Conservation (phyloP, 805 yeast genomes). For the Hanseniaspora thailandica region DNA sequence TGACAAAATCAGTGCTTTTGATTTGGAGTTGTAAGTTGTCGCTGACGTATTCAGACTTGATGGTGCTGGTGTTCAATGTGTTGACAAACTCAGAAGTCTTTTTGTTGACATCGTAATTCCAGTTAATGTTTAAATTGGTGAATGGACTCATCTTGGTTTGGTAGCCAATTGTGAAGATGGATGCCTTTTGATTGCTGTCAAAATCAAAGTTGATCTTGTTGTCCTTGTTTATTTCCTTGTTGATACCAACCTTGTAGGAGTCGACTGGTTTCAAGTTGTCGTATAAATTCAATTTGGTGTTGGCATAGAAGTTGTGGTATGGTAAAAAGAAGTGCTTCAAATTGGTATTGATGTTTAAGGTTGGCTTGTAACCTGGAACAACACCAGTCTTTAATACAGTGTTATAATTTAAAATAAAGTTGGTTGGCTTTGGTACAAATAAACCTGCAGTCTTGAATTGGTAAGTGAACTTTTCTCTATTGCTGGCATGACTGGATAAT, state of each 20-base stretch:
- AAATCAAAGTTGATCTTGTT: not conserved
- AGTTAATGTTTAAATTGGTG: not conserved
- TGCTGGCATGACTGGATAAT: not conserved
- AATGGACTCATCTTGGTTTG: not conserved
- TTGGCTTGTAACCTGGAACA: not conserved
- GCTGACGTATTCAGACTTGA: not conserved
- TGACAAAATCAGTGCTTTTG: not conserved
- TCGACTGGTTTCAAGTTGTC: not conserved
- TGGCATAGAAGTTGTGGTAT: conserved; percentile 1
- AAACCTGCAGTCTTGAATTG: not conserved
- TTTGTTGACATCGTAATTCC: not conserved
- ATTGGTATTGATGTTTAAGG: not conserved
- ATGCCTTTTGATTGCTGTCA: not conserved
- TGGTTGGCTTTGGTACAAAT: not conserved
- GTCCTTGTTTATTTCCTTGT: conserved; percentile 2
- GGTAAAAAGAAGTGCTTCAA: conserved; percentile 2
- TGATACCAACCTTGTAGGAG: conserved; percentile 2
- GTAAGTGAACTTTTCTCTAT: not conserved
- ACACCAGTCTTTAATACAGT: not conserved
- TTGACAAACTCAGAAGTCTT: not conserved
- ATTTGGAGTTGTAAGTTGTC: not conserved
- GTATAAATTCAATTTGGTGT: not conserved
- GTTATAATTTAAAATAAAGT: not conserved
- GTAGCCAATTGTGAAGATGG: not conserved
- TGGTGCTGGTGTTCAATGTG: not conserved